Evolutionary conservation across 225 moss, liverwort and hornwort species (phyloP).

Genomic region (Physcomitrellopsis africana): DNA sequence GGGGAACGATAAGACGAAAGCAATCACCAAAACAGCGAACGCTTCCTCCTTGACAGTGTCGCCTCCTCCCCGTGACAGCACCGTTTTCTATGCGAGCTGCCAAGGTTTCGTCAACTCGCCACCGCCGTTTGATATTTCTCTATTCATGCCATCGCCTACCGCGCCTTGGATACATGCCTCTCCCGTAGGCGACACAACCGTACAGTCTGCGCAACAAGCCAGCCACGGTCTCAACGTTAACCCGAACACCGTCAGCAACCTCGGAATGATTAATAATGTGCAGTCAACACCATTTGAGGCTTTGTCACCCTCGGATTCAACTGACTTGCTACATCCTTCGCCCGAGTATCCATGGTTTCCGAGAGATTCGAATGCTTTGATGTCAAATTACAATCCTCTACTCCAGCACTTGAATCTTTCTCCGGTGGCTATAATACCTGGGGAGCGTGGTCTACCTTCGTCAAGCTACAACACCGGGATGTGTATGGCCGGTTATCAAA

Average conservation of each 20-base stretch:
- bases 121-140: conserved; percentile 42
- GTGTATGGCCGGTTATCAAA: too few relatives aligned
- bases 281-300: conserved; percentile 37
- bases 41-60: conserved; percentile 48
- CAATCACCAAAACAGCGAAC: conserved; percentile 4
- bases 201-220: background rate
- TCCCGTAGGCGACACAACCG: background rate
- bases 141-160: conserved; percentile 59
- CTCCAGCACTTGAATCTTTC: background rate
- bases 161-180: conserved; percentile 48
- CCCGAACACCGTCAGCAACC: background rate
- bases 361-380: background rate
- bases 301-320: conserved; percentile 50
- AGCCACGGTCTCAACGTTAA: background rate
- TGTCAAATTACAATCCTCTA: background rate
- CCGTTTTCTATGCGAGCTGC: conserved; percentile 2
- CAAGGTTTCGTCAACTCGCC: conserved; percentile 44
- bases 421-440: too few relatives aligned
- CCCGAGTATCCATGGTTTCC: conserved; percentile 27
- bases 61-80: conserved; percentile 53
- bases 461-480: too few relatives aligned
- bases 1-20: background rate
- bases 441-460: too few relatives aligned
- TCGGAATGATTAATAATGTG: conserved; percentile 10
- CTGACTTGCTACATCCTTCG: background rate